Conservation (phyloP, 805 yeast species). For the Jamesozyma spencerorum region DNA sequence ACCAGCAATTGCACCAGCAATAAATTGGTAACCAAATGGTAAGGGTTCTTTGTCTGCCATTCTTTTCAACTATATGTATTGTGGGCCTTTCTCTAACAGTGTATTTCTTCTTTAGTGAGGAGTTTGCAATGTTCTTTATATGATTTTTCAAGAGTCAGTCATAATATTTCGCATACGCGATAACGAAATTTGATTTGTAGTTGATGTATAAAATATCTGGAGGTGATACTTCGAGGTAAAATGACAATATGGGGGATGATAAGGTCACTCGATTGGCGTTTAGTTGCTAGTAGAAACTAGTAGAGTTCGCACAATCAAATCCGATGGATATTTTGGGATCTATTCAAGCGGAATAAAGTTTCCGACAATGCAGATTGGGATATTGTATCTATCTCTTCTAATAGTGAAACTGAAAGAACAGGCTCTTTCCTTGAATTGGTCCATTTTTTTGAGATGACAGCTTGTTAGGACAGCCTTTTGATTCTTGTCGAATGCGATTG, state of each 20-base stretch:
- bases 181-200: too few species aligned
- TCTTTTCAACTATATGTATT: neutral
- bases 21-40: slow-evolving; percentile 87
- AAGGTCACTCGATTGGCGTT: too few species aligned
- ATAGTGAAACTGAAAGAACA: slow-evolving; percentile 95
- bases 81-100: too few species aligned
- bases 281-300: neutral
- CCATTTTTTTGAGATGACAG: slow-evolving; percentile 76
- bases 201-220: too few species aligned
- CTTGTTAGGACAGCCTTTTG: slow-evolving; percentile 92
- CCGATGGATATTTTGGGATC: neutral
- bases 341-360: slow-evolving; percentile 63
- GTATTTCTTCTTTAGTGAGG: too few species aligned
- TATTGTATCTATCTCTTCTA: slow-evolving; percentile 83
- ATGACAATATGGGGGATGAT: too few species aligned
- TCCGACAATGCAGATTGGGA: slow-evolving; percentile 93
- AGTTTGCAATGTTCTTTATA: too few species aligned
- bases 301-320: neutral
- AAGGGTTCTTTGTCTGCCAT: slow-evolving; percentile 36
- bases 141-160: too few species aligned
- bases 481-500: slow-evolving; percentile 90
- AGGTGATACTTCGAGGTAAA: too few species aligned
- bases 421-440: slow-evolving; percentile 67
- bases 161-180: too few species aligned
- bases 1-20: slow-evolving; percentile 93